Conservation (phyloP, 2,329 filamentous ascomycete species). For the Cucurbitaria berberidis region DNA sequence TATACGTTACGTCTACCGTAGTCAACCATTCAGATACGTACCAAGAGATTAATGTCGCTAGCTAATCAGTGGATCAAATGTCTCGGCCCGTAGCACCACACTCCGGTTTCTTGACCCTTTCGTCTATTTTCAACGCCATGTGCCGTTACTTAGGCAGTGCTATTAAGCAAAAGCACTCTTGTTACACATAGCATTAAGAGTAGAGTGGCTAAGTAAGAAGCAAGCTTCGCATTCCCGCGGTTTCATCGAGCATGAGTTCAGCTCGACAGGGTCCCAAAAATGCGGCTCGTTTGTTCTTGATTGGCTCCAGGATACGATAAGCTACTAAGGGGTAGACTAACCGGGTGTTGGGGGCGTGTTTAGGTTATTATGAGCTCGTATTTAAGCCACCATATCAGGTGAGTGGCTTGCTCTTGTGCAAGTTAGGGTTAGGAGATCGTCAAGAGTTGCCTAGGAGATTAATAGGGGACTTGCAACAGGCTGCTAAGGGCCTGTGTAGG, state of each 20-base stretch:
- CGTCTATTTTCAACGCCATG: conserved; percentile 28
- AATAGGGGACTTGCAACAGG: background rate
- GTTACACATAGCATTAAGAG: conserved; percentile 20
- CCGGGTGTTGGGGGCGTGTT: conserved; percentile 11
- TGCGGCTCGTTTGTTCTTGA: background rate
- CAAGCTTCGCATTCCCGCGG: conserved; percentile 20
- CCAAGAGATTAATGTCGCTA: conserved; percentile 12
- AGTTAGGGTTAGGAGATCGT: background rate
- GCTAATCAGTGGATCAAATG: conserved; percentile 12
- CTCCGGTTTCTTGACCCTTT: conserved; percentile 3
- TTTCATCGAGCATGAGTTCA: conserved; percentile 11
- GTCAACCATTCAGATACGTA: conserved; percentile 13
- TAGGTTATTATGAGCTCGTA: conserved; percentile 21
- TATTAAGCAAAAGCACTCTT: conserved; percentile 12
- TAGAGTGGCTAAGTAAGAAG: conserved; percentile 13
- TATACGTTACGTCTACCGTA: conserved; percentile 16
- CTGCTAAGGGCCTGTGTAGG: conserved; percentile 11
- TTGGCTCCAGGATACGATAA: conserved; percentile 9
- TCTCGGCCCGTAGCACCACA: conserved; percentile 19
- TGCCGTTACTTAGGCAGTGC: conserved; percentile 11
- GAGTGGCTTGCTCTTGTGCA: conserved; percentile 11
- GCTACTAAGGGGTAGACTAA: conserved; percentile 9
- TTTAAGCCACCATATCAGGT: conserved; percentile 18
- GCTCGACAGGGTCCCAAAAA: conserved; percentile 7
- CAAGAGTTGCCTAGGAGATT: conserved; percentile 2